A percentile compares a stretch with the other conserved stretches of the same genome.
Conservation (phyloP, 1,139 yeast species). For the Kazachstania sp. region DNA sequence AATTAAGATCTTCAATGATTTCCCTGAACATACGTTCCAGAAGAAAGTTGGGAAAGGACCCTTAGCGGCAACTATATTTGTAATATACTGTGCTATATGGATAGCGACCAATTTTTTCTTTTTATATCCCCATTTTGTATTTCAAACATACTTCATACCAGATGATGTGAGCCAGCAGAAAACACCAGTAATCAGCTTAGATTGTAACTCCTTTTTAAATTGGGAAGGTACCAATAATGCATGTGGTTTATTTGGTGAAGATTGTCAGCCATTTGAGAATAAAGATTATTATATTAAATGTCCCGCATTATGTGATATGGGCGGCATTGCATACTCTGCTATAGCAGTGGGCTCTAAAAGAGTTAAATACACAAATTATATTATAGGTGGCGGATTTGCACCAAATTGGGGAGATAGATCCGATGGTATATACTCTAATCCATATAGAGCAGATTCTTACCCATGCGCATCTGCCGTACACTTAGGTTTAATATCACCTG, state of each 20-base stretch:
- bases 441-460: conserved; percentile 82
- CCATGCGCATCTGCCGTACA: conserved; percentile 90
- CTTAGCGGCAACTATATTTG: conserved; percentile 31
- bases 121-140: conserved; percentile 24
- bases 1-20: conserved; percentile 33
- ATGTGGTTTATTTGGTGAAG: conserved; percentile 65
- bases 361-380: conserved; percentile 62
- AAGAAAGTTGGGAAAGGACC: conserved; percentile 25
- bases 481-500: conserved; percentile 67
- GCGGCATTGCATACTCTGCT: conserved; percentile 70
- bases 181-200: conserved; percentile 31
- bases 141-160: conserved; percentile 22
- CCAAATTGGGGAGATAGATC: conserved; percentile 14
- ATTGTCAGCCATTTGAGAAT: conserved; percentile 43
- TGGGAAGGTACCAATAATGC: conserved; percentile 71
- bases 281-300: conserved; percentile 59
- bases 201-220: conserved; percentile 40
- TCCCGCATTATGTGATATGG: conserved; percentile 80
- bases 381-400: conserved; percentile 59
- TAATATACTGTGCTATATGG: conserved; percentile 35
- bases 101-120: conserved; percentile 13
- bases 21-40: conserved; percentile 37
- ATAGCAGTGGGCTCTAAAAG: conserved; percentile 63
- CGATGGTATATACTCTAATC: conserved; percentile 35
- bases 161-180: conserved; percentile 13